Evolutionary conservation across 2,329 filamentous ascomycete species (phyloP).

Genomic region (Colletotrichum melonis): DNA sequence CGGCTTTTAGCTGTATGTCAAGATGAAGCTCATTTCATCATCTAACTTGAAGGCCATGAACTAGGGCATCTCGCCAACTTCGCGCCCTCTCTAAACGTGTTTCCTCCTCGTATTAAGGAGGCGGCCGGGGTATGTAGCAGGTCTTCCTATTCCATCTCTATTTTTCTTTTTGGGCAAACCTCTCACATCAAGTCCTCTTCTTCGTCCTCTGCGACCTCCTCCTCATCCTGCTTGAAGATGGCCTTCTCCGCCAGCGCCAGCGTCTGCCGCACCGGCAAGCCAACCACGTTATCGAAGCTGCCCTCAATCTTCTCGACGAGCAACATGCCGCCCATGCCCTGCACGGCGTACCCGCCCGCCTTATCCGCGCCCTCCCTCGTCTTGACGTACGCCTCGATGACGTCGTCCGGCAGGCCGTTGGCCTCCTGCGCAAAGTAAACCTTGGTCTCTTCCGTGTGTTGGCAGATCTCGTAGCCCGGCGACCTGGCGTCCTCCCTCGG

Average conservation of each 20-base stretch:
- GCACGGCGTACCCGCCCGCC: conserved; percentile 94
- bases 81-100: background rate
- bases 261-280: conserved; percentile 82
- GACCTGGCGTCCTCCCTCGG: conserved; percentile 83
- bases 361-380: conserved; percentile 96
- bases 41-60: background rate
- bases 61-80: background rate
- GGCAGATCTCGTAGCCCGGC: conserved; percentile 89
- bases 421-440: conserved; percentile 83
- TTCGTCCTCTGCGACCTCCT: conserved; percentile 63
- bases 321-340: conserved; percentile 87
- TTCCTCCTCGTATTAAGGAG: background rate
- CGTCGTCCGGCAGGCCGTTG: conserved; percentile 76
- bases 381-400: conserved; percentile 81
- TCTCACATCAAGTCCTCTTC: conserved; percentile 50
- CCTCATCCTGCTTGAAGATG: conserved; percentile 79
- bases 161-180: too few relatives aligned
- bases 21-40: background rate
- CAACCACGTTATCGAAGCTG: conserved; percentile 92
- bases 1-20: background rate
- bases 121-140: background rate
- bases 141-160: background rate
- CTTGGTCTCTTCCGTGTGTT: conserved; percentile 87
- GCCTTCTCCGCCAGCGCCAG: conserved; percentile 89
- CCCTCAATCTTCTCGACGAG: conserved; percentile 92